Conservation (phyloP, 495 filamentous ascomycete species). For the Neurospora pannonica region DNA sequence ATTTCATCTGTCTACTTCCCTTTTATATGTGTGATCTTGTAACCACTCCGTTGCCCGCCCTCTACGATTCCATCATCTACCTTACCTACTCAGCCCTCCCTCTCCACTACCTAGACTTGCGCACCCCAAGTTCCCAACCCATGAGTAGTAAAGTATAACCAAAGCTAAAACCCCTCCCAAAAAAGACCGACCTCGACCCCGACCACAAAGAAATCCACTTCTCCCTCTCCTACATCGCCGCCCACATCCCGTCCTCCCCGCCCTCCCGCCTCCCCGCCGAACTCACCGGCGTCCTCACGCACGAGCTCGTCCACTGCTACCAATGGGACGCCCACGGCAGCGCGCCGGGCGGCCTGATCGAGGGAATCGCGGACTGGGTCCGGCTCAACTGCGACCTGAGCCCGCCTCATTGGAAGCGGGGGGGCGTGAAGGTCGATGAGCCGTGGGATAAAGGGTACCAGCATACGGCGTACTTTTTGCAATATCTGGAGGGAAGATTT, state of each 20-base stretch:
- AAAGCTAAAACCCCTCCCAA: not conserved
- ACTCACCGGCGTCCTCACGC: conserved; percentile 72
- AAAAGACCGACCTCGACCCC: conserved; percentile 57
- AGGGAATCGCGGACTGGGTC: conserved; percentile 94
- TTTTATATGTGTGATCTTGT: not conserved
- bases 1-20: not conserved
- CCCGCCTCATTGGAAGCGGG: conserved; percentile 74
- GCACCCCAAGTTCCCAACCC: not conserved
- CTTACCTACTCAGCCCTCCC: no score
- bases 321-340: conserved; percentile 62
- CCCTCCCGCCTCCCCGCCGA: conserved; percentile 43
- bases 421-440: conserved; percentile 18
- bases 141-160: not conserved
- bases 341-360: conserved; percentile 71
- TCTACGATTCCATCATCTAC: no score
- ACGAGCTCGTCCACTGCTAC: conserved; percentile 95
- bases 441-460: conserved; percentile 90
- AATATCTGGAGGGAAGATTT: conserved; percentile 57
- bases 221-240: conserved; percentile 62
- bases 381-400: conserved; percentile 60
- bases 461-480: conserved; percentile 83
- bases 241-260: conserved; percentile 21
- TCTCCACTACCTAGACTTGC: no score
- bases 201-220: conserved; percentile 96
- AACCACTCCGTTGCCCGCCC: not conserved